phyloP scores from a whole-genome alignment of 768 basidiomycete genomes.

The Boletus rubropictus region DNA sequence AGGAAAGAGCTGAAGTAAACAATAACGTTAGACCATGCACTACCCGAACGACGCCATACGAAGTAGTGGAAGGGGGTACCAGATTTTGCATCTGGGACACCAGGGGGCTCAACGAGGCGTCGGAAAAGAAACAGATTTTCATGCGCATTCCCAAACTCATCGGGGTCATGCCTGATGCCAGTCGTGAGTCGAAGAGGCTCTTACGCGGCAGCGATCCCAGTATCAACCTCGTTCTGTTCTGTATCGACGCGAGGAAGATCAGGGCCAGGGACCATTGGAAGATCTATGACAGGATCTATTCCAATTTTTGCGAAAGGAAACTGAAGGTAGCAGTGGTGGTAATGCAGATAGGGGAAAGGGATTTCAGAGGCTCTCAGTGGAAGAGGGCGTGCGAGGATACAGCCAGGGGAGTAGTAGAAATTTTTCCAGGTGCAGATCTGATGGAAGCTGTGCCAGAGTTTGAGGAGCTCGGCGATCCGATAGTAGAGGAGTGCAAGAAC shows the following conservation, averaged over 20 bases:
- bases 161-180: conserved; percentile 11
- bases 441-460: conserved; percentile 20
- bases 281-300: conserved; percentile 15
- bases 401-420: conserved; percentile 3
- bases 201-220: conserved; percentile 9
- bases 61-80: conserved; percentile 2
- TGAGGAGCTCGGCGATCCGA: conserved; percentile 7
- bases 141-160: neutral
- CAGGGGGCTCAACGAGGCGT: conserved; percentile 22
- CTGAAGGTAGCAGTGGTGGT: conserved; percentile 16
- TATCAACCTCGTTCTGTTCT: conserved; percentile 19
- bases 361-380: conserved; percentile 11
- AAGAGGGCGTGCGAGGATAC: conserved; percentile 10
- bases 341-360: conserved; percentile 9
- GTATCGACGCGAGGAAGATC: conserved; percentile 20
- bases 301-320: conserved; percentile 10
- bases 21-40: conserved; percentile 23
- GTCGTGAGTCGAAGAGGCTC: conserved; percentile 14
- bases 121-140: neutral
- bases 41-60: neutral
- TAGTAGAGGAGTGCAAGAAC: conserved; percentile 15
- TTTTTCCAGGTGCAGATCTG: conserved; percentile 10
- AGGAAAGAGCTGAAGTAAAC: conserved; percentile 8
- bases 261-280: conserved; percentile 13
- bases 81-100: conserved; percentile 22